Evolutionary conservation across 352 stramenopile species (phyloP), one percentile per base, ranked within the genome.

Genomic region (Globisporangium spiculum): DNA sequence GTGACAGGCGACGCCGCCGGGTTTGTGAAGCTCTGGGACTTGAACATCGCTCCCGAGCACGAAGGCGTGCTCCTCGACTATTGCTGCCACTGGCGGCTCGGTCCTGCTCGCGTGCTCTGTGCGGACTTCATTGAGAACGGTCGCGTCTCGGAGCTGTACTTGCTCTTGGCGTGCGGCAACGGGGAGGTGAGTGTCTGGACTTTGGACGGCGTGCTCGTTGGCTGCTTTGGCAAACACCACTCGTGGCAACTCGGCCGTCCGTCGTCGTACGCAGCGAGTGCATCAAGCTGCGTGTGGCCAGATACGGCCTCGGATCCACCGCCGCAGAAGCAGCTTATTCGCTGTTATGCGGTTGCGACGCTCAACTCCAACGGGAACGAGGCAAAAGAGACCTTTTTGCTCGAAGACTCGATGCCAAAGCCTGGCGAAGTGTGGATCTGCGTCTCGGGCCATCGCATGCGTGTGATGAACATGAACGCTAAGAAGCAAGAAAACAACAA

Each of bases 381-480:
- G 0, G 59, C 55, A 2, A 68, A 77, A 32, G 83, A 90, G 54
- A 83, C 76, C 54, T 89, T 90, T 61, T 68, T 92, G 41, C 67
- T 91, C 0, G 83, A 93, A 70, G 86, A 93, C 60, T 81, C 78
- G 18, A 91, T 93, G 80, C 86, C 83, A 12, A 93, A 92, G 62
- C 75, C 81, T 4, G 83, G 83, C 0, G 86, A 93, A 67, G 83
- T 93, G 3, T 93, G 86, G 83, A 64, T 89, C n/a, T 90, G 83
- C 38, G 67, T 89, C 6, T 83, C 82, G 0, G 75, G 77, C 18
- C 82, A 93, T 58, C 81, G 83, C 4, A 73, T 77, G 27, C 71
- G 82, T 63, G 60, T 69, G 18, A 66, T 68, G 30, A 74, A 72
- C 36, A 65, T 68, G 48, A 81, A 75, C 30, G 68, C 67, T 6